These are phyloP conservation scores for Tetradesmus lagerheimii DNA, from an alignment of 139 green algal species.

Conservation along the genomic window DNA sequence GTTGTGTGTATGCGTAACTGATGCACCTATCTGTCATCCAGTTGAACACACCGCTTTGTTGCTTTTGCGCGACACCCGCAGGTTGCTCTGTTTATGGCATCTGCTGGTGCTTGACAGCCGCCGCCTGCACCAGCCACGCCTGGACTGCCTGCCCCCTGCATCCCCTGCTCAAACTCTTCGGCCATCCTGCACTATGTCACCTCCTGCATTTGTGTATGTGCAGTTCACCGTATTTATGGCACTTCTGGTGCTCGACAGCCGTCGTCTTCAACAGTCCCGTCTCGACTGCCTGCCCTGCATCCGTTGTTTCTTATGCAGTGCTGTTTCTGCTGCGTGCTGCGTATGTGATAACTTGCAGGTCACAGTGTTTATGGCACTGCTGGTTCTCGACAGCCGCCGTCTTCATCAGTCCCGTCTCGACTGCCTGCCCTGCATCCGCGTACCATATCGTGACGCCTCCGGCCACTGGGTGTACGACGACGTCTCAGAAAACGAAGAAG, in stretches of 20 bases:
- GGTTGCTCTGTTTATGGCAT: slow-evolving; percentile 84
- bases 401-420: slow-evolving; percentile 72
- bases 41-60: no score
- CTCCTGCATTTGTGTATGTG: neutral
- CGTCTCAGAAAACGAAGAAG: slow-evolving; percentile 25
- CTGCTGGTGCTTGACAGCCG: slow-evolving; percentile 80
- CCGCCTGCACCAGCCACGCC: slow-evolving; percentile 63
- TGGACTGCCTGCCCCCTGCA: slow-evolving; percentile 80
- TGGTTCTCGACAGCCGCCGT: slow-evolving; percentile 78
- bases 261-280: slow-evolving; percentile 64
- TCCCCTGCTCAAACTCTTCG: slow-evolving; percentile 47
- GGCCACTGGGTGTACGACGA: slow-evolving; percentile 46
- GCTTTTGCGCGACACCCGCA: no score
- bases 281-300: slow-evolving; percentile 79
- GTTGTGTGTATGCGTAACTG: no score
- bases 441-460: slow-evolving; percentile 48
- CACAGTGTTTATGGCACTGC: slow-evolving; percentile 84
- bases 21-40: no score
- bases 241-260: slow-evolving; percentile 79
- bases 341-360: slow-evolving; percentile 60
- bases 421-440: slow-evolving; percentile 71
- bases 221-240: slow-evolving; percentile 88
- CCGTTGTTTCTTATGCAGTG: no score
- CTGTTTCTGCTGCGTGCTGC: neutral
- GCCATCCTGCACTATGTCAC: no score